Evolutionary conservation across 2,329 filamentous ascomycete species (phyloP).

Genomic region (Cercospora sp.): DNA sequence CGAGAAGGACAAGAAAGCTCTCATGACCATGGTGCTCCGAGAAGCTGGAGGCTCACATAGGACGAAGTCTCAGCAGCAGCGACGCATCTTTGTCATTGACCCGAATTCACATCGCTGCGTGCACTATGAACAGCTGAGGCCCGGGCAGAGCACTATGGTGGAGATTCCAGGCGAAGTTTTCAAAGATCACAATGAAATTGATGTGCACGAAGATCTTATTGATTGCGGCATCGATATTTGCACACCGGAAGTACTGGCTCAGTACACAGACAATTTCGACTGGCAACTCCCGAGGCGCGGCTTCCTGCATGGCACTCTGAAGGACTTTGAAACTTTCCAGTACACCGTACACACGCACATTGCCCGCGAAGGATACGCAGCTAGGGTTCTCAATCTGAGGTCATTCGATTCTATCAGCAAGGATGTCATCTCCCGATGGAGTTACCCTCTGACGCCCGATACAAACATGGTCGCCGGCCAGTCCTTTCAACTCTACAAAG

Average conservation of each 20-base stretch:
- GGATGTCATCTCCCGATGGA: slow-evolving; percentile 84
- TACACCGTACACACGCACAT: slow-evolving; percentile 96
- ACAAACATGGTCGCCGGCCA: slow-evolving; percentile 80
- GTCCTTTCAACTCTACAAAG: slow-evolving; percentile 69
- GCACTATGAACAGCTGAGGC: slow-evolving; percentile 90
- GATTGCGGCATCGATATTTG: slow-evolving; percentile 97
- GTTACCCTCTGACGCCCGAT: slow-evolving; percentile 85
- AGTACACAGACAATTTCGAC: slow-evolving; percentile 98
- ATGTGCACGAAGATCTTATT: slow-evolving; percentile 82
- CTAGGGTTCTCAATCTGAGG: slow-evolving; percentile 79
- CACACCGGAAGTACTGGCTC: slow-evolving; percentile 87
- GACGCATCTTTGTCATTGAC: slow-evolving; percentile 84
- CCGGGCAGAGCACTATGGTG: slow-evolving; percentile 61
- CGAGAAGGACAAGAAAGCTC: slow-evolving; percentile 84
- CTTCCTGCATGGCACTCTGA: slow-evolving; percentile 87
- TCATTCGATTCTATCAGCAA: slow-evolving; percentile 87
- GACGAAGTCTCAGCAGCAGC: slow-evolving; percentile 73
- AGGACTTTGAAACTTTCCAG: slow-evolving; percentile 95
- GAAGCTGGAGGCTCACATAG: slow-evolving; percentile 74
- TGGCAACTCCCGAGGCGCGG: slow-evolving; percentile 87
- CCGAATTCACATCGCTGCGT: slow-evolving; percentile 76
- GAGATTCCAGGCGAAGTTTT: slow-evolving; percentile 79
- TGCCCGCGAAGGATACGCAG: slow-evolving; percentile 78
- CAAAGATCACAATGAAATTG: slow-evolving; percentile 71
- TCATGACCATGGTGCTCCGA: slow-evolving; percentile 93